These are phyloP conservation scores for Boletus rubroflammeus DNA, from an alignment of 768 basidiomycete species.

Conservation along the genomic window DNA sequence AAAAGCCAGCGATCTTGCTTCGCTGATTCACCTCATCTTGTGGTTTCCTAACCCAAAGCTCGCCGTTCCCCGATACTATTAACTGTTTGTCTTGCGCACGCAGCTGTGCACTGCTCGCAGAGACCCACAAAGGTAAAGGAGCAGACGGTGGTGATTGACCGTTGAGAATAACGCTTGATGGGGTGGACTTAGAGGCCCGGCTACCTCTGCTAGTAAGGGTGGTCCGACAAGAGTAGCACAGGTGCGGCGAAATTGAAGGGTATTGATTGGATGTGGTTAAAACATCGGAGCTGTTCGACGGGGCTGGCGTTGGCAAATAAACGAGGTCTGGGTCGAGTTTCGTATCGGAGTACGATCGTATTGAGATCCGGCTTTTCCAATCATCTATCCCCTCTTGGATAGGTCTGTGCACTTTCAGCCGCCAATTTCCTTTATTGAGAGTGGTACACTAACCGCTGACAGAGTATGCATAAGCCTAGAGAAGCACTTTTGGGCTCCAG, in stretches of 20 bases:
- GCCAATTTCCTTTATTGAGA: neutral
- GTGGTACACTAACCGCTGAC: constrained; percentile 50
- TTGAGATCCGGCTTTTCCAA: constrained; percentile 75
- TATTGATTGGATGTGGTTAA: neutral
- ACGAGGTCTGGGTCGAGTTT: constrained; percentile 15
- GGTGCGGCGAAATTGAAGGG: constrained; percentile 35
- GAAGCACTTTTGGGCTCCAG: constrained; percentile 61
- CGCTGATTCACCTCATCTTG: constrained; percentile 37
- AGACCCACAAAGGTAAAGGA: constrained; percentile 35
- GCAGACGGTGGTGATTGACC: constrained; percentile 13
- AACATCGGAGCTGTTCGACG: neutral
- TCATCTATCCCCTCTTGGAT: constrained; percentile 60
- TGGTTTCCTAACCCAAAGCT: constrained; percentile 32
- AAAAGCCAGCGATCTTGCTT: constrained; percentile 36
- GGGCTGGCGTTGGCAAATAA: constrained; percentile 2
- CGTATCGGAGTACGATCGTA: constrained; percentile 44
- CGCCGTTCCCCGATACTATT: constrained; percentile 11
- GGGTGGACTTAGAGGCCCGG: constrained; percentile 32
- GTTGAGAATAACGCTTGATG: neutral
- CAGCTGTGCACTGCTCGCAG: neutral
- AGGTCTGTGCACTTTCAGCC: constrained; percentile 41
- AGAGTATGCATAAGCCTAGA: constrained; percentile 52
- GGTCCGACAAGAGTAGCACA: constrained; percentile 65
- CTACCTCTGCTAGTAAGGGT: constrained; percentile 56
- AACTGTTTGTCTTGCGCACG: neutral